Evolutionary conservation across 495 filamentous ascomycete species (phyloP).

Genomic region (Aspergillus coremiiformis): DNA sequence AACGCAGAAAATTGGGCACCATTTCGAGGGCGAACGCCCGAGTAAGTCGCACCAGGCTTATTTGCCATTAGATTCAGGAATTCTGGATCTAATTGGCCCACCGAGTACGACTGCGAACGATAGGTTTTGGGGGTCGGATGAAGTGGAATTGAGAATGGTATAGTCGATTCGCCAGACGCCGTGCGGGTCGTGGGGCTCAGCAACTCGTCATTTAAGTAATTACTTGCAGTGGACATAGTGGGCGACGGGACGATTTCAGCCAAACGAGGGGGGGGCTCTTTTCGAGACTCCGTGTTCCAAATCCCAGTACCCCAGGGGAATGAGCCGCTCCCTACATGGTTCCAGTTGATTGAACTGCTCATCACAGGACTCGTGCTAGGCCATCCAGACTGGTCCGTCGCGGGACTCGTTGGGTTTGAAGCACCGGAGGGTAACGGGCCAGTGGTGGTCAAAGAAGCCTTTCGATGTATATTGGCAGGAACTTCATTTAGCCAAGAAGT

Average conservation of each 20-base stretch:
- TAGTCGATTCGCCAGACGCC: conserved; percentile 50
- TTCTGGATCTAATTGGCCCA: conserved; percentile 82
- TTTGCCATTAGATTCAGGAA: conserved; percentile 35
- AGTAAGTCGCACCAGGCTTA: conserved; percentile 34
- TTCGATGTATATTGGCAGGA: conserved; percentile 38
- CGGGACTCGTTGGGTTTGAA: conserved; percentile 68
- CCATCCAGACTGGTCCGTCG: conserved; percentile 66
- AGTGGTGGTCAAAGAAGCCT: conserved; percentile 39
- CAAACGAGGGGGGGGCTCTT: conserved; percentile 65
- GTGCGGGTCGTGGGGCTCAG: conserved; percentile 49
- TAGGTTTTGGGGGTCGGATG: conserved; percentile 89
- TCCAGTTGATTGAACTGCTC: conserved; percentile 51
- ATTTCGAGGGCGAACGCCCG: conserved; percentile 37
- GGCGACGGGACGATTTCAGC: conserved; percentile 72
- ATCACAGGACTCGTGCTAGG: conserved; percentile 40
- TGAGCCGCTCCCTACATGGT: conserved; percentile 45
- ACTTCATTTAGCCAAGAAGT: conserved; percentile 51
- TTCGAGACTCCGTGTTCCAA: conserved; percentile 67
- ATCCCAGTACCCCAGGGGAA: conserved; percentile 72
- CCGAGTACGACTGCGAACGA: conserved; percentile 93
- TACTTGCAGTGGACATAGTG: conserved; percentile 50
- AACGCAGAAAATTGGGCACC: conserved; percentile 58
- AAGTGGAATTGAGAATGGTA: conserved; percentile 84
- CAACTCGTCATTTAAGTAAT: conserved; percentile 41
- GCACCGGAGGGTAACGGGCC: conserved; percentile 65